Evolutionary conservation across 2,329 filamentous ascomycete genomes (phyloP), one percentile per base, ranked within the genome.

Genomic region (Aspergillus thermomutatus): DNA sequence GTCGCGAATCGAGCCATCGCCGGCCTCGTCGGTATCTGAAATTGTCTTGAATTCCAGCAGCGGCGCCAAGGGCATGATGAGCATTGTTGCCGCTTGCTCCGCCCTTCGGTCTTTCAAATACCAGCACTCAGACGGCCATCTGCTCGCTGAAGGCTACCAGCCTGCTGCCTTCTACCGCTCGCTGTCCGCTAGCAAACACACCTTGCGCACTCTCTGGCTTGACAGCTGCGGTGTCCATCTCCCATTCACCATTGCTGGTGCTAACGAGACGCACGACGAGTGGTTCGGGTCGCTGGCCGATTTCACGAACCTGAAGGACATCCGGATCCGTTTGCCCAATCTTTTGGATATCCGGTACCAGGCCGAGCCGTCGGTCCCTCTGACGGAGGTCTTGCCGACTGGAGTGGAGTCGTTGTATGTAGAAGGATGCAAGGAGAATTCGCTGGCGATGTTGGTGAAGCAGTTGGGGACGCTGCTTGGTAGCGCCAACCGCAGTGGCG

Each of bases 241-340:
- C 31, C 60, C 66, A 0, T 71, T 71, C 53, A 71, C 68, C 10
- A 63, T 62, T n/a, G 52, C 56, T 14, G 67, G 69, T 1, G 50
- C 65, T 3, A 71, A 71, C 51, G 63, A 71, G 50, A 62, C 64
- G 1, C 64, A 69, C 41, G 68, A 71, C 27, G 66, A 69, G 52
- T 71, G 67, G 66, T 68, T 71, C 23, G 68, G 69, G 1, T 60
- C 67, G 0, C 54, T 71, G 21, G 58, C 55, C 17, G 68, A 69
- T 11, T 71, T 71, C 47, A 60, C 58, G 9, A 63, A 56, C 7
- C 57, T 71, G 37, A 62, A 61, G 27, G 65, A 71, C 19, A 21
- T 71, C 5, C 68, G 69, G n/a, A 66, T 71, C 31, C 67, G 69
- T 10, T 59, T 71, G 3, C 58, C 65, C n/a, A 71, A 71, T 50